Evolutionary conservation across 306 rosid genomes (phyloP), one percentile per base, ranked within the genome.

Genomic region (Vigna trinervia): DNA sequence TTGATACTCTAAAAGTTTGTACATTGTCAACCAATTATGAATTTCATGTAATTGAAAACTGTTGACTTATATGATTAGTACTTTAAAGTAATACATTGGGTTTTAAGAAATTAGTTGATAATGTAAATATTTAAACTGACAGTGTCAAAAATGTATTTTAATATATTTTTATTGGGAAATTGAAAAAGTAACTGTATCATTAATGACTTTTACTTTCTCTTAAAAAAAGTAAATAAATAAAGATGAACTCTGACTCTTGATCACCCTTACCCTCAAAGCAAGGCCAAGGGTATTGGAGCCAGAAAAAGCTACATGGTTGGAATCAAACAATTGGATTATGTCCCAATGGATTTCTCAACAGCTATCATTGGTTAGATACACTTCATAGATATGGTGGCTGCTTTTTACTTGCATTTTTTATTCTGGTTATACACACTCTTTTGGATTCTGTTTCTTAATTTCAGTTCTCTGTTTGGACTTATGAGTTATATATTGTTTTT

Each of bases 281-380:
- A 69, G 15, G 26, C 45, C 74, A 69, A 28, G 14, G 12, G 1
- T 30, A 71, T 52, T 71, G 36, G 50, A 12, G 51, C 64, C 50
- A 7, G 53, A 72, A 15, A 71, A 72, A 51, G 63, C 65, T 38
- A 30, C 34, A 43, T 46, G 70, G 20, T 46, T 60, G 78, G 45
- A 45, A 38, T 28, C 13, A 22, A 74, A 74, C 22, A 30, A 45
- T 61, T 30, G 41, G 17, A 41, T 73, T 41, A 26, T 43, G 26
- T 56, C 28, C 54, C 53, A 60, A 32, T 75, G 38, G 36, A 30
- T 62, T 75, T 75, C 65, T 70, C 68, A 78, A 32, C 60, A 32
- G 45, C 65, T 19, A 45, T 68, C 47, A 26, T 73, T 48, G n/a
- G 41, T 43, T 73, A 73, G 41, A 73, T 60, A 38, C 69, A 26